phyloP scores from a whole-genome alignment of 2,329 filamentous ascomycete genomes.

The Microsporum ferrugineum region DNA sequence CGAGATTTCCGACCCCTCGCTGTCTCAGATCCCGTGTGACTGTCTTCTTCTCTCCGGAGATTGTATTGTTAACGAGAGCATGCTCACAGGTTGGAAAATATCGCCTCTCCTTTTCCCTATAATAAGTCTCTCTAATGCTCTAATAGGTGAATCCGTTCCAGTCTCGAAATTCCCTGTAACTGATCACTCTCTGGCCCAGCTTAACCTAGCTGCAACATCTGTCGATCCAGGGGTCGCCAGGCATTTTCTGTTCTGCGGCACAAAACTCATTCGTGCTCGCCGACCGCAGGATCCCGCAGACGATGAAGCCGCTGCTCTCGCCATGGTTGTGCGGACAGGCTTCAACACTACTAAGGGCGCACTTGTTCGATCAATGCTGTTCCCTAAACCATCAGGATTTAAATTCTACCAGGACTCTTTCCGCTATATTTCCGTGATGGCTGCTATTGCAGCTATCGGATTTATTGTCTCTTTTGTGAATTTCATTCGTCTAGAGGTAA shows the following conservation, averaged over 20 bases:
- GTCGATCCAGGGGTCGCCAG: constrained; percentile 73
- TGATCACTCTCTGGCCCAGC: constrained; percentile 61
- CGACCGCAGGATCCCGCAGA: constrained; percentile 75
- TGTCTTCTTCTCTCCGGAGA: constrained; percentile 85
- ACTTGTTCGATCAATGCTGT: constrained; percentile 92
- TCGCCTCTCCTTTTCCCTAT: background rate
- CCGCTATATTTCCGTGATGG: constrained; percentile 96
- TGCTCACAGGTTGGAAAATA: constrained; percentile 59
- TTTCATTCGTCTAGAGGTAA: constrained; percentile 64
- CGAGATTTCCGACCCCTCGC: constrained; percentile 84
- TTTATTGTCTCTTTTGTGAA: constrained; percentile 89
- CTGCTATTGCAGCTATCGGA: constrained; percentile 66
- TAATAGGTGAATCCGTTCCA: constrained; percentile 75
- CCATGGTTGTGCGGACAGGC: constrained; percentile 83
- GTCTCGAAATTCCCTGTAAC: constrained; percentile 83
- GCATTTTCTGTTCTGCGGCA: constrained; percentile 88
- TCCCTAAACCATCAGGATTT: constrained; percentile 95
- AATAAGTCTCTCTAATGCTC: constrained; percentile 2
- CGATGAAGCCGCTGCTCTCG: constrained; percentile 80
- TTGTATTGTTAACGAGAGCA: constrained; percentile 98
- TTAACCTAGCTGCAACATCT: constrained; percentile 70
- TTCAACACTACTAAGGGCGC: constrained; percentile 98
- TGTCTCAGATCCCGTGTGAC: constrained; percentile 82
- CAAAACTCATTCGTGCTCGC: constrained; percentile 83
- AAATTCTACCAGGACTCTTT: constrained; percentile 98